Evolutionary conservation across 2,329 filamentous ascomycete genomes (phyloP), one percentile per base, ranked within the genome.

Genomic region (Peltaster fructicola): DNA sequence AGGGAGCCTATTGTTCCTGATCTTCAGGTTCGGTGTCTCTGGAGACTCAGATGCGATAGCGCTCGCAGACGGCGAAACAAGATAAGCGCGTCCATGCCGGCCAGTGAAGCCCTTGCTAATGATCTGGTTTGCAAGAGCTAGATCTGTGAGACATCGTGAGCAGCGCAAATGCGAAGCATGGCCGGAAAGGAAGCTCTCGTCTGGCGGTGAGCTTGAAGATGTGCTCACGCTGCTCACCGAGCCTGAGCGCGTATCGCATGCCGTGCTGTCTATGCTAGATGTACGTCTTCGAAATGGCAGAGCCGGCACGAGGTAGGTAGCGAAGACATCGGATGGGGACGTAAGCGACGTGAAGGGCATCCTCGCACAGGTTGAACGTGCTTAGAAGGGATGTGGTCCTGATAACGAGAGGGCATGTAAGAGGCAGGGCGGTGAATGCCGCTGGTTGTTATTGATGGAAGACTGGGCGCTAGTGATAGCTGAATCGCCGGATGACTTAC

Each of bases 41-140:
- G 20, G 20, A 10, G 30, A 20, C 31, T 23, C 35, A 23, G 44
- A 40, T 22, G 45, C 34, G 21, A 46, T 32, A 7, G 47, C 34
- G 13, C 47, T 40, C 5, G 49, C 37, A 5, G 50, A 45, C 2
- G 63, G 57, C 2, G 62, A 53, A 15, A 73, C 66, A 29, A 73
- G 63, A 45, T 70, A 73, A 20, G 68, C 68, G 29, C 68, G 64
- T 5, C 68, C 68, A 43, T 73, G 63, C 10, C 68, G 63, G 33
- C 68, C 68, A 13, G 65, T 73, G 48, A 73, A 73, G 26, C 68
- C 68, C 50, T 72, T 72, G 50, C 55, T 62, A 39, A 73, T 65
- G 29, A 73, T 70, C 33, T 68, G 65, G 17, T 20, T 20, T 20
- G 7, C 17, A 7, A 65, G 54, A 33, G 65, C 65, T 22, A 73